Conservation (phyloP, 495 filamentous ascomycete genomes). For the Aspergillus hancockii region DNA sequence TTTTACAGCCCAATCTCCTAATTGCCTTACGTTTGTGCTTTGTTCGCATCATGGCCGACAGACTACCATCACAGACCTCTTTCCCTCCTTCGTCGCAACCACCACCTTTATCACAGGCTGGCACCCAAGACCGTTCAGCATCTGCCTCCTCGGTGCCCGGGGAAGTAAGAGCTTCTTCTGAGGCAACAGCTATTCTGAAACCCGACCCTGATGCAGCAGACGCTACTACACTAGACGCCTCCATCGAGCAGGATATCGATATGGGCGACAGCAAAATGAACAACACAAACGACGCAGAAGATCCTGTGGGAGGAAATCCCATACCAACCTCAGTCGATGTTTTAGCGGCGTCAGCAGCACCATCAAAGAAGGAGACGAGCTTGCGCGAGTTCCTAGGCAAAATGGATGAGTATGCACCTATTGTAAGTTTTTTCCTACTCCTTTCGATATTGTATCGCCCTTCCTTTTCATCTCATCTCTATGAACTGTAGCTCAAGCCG, state of each 20-base stretch:
- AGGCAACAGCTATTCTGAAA: conserved; percentile 33
- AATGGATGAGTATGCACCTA: conserved; percentile 98
- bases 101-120: conserved; percentile 14
- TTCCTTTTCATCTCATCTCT: not conserved
- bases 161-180: conserved; percentile 18
- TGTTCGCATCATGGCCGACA: conserved; percentile 26
- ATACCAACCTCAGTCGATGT: conserved; percentile 29
- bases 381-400: conserved; percentile 87
- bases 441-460: not conserved
- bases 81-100: conserved; percentile 20
- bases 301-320: conserved; percentile 23
- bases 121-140: conserved; percentile 16
- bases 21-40: conserved; percentile 2
- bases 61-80: conserved; percentile 26
- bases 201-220: conserved; percentile 27
- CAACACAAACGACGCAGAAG: conserved; percentile 20
- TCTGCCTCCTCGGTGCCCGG: conserved; percentile 17
- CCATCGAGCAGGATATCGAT: conserved; percentile 49
- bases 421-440: conserved; percentile 59
- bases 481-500: not conserved
- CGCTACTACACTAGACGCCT: conserved; percentile 29
- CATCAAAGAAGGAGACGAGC: conserved; percentile 85
- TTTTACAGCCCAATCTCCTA: conserved; percentile 5
- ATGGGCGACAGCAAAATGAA: conserved; percentile 30
- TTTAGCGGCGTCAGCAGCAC: conserved; percentile 43